A percentile compares a stretch with the other conserved stretches of the same genome.
These are phyloP conservation scores for Pythium biforme DNA, from an alignment of 352 stramenopile species.

Conservation along the genomic window DNA sequence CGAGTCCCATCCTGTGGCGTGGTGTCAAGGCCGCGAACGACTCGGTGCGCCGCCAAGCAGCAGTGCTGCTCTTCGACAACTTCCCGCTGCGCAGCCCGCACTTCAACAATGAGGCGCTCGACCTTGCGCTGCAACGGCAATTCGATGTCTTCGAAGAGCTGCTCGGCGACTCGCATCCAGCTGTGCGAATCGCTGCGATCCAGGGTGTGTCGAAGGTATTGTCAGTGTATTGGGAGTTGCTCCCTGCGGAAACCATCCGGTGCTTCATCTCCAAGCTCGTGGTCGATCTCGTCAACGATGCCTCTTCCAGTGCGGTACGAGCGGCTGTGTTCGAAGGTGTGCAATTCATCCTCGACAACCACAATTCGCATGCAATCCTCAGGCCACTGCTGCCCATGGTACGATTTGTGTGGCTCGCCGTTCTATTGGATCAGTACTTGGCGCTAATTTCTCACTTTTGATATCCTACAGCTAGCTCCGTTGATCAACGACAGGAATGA, in stretches of 20 bases:
- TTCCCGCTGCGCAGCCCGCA: conserved; percentile 77
- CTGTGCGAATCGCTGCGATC: conserved; percentile 74
- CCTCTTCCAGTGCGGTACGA: conserved; percentile 69
- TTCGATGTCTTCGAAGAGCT: conserved; percentile 83
- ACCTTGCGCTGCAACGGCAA: conserved; percentile 75
- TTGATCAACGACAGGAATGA: conserved; percentile 86
- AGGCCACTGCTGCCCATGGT: conserved; percentile 85
- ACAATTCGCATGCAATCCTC: conserved; percentile 81
- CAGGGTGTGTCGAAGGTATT: conserved; percentile 81
- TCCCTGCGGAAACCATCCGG: conserved; percentile 77
- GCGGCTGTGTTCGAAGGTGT: conserved; percentile 82
- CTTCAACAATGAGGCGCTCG: conserved; percentile 77
- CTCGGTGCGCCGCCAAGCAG: conserved; percentile 76
- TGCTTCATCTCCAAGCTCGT: conserved; percentile 82
- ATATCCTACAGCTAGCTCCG: conserved; percentile 50
- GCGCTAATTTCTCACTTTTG: neutral
- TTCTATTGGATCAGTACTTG: neutral
- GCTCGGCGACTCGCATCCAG: conserved; percentile 69
- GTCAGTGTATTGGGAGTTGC: conserved; percentile 83
- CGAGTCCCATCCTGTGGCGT: conserved; percentile 84
- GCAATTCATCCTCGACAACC: conserved; percentile 86
- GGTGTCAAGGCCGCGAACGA: conserved; percentile 82
- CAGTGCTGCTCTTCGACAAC: conserved; percentile 81
- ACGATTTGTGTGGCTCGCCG: conserved; percentile 15
- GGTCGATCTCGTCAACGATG: conserved; percentile 81